phyloP scores from a whole-genome alignment of 2,329 filamentous ascomycete genomes.

The Beauveria pseudobassiana region DNA sequence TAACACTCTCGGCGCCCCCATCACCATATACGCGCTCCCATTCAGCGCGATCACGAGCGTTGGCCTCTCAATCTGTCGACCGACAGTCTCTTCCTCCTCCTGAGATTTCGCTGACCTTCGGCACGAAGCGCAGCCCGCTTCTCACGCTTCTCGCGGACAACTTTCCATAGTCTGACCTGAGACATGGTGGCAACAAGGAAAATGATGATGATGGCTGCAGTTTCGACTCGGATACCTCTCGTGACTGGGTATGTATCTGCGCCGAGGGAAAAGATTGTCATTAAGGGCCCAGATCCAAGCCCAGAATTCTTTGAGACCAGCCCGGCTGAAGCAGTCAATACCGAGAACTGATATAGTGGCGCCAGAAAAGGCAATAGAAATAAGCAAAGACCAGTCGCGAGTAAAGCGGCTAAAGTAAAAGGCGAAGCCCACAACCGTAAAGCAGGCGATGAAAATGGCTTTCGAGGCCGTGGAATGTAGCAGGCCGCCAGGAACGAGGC shows the following conservation, averaged over 20 bases:
- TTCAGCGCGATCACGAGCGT: slow-evolving; percentile 50
- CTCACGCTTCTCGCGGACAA: slow-evolving; percentile 58
- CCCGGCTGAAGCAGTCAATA: slow-evolving; percentile 82
- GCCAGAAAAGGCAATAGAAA: slow-evolving; percentile 70
- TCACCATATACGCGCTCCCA: slow-evolving; percentile 78
- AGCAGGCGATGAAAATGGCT: slow-evolving; percentile 66
- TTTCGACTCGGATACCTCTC: slow-evolving; percentile 77
- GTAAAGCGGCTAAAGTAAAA: slow-evolving; percentile 75
- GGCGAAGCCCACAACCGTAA: slow-evolving; percentile 61
- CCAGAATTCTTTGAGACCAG: slow-evolving; percentile 96
- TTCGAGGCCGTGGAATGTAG: slow-evolving; percentile 55
- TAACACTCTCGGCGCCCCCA: slow-evolving; percentile 31
- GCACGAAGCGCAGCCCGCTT: slow-evolving; percentile 42
- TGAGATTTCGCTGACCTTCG: slow-evolving; percentile 49
- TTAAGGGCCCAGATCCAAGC: slow-evolving; percentile 85
- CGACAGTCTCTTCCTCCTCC: slow-evolving; percentile 61
- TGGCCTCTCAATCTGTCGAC: slow-evolving; percentile 57
- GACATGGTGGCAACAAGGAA: slow-evolving; percentile 70
- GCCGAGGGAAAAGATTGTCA: slow-evolving; percentile 69
- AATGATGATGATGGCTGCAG: slow-evolving; percentile 69
- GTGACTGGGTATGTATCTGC: slow-evolving; percentile 78
- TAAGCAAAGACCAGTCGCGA: slow-evolving; percentile 69
- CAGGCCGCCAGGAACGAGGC: slow-evolving; percentile 67
- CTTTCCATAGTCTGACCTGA: slow-evolving; percentile 78
- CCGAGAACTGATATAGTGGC: slow-evolving; percentile 74